Evolutionary conservation across 441 rosid genomes (phyloP).

Genomic region (Arabidopsis lyrata): DNA sequence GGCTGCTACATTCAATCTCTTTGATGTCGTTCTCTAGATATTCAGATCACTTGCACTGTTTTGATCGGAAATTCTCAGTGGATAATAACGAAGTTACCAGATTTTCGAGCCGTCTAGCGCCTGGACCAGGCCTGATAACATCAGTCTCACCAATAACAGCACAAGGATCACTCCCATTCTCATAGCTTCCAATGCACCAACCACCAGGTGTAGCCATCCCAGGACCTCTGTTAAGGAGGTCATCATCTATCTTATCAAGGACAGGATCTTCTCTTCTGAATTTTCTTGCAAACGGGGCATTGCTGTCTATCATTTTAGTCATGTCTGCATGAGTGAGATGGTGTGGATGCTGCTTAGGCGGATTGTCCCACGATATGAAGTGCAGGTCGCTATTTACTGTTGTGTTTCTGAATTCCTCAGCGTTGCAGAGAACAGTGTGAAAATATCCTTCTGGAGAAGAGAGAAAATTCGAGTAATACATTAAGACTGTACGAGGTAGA

Average conservation of each 20-base stretch:
- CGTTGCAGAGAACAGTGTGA: conserved; percentile 91
- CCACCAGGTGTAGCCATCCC: conserved; percentile 89
- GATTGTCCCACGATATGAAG: conserved; percentile 96
- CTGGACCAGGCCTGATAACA: conserved; percentile 77
- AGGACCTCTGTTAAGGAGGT: conserved; percentile 69
- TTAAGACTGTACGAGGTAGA: conserved; percentile 79
- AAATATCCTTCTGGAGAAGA: conserved; percentile 99
- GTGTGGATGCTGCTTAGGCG: conserved; percentile 98
- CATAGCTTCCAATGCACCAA: conserved; percentile 84
- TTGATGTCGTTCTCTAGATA: conserved; percentile 2
- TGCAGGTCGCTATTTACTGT: conserved; percentile 95
- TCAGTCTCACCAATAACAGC: conserved; percentile 59
- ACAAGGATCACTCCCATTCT: conserved; percentile 87
- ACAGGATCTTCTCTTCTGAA: conserved; percentile 79
- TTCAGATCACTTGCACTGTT: conserved; percentile 74
- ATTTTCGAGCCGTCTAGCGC: conserved; percentile 71
- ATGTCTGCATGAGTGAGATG: conserved; percentile 70
- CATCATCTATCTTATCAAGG: conserved; percentile 77
- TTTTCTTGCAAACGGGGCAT: conserved; percentile 91
- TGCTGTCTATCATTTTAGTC: conserved; percentile 71
- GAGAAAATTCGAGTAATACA: conserved; percentile 93
- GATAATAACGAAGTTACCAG: conserved; percentile 70
- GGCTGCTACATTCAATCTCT: conserved; percentile 16
- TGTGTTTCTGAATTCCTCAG: conserved; percentile 82
- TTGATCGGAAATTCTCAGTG: conserved; percentile 69